Percentiles rank a stretch among this genome's conserved stretches.
Conservation (phyloP, 1,139 yeast genomes). For the Hansenula lynferdii region DNA sequence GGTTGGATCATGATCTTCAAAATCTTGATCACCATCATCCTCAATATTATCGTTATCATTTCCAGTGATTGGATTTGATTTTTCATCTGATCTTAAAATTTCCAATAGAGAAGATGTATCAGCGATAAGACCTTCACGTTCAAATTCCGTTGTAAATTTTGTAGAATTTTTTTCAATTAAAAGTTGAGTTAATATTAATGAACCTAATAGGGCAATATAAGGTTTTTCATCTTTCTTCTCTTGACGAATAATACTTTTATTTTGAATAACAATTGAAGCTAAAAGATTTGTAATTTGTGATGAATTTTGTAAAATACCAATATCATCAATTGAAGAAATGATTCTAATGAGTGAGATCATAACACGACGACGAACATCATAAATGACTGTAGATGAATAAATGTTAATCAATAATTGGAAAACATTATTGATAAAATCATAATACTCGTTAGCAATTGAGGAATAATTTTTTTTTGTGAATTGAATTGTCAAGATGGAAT, state of each 20-base stretch:
- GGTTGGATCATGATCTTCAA: no score
- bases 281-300: slow-evolving; percentile 42
- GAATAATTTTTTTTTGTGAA: slow-evolving; percentile 18
- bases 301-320: slow-evolving; percentile 16
- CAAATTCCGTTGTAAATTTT: slow-evolving; percentile 44
- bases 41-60: no score
- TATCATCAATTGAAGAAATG: slow-evolving; percentile 20
- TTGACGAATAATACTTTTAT: slow-evolving; percentile 29
- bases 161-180: slow-evolving; percentile 43
- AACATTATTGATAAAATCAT: slow-evolving; percentile 42
- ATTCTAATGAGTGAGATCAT: slow-evolving; percentile 55
- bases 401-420: slow-evolving; percentile 63
- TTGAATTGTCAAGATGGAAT: slow-evolving; percentile 22
- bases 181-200: slow-evolving; percentile 44
- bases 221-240: slow-evolving; percentile 24
- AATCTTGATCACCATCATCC: no score
- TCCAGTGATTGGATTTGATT: slow-evolving; percentile 15
- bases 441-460: slow-evolving; percentile 27
- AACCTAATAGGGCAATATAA: slow-evolving; percentile 43
- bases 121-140: slow-evolving; percentile 66
- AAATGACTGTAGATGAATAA: slow-evolving; percentile 74
- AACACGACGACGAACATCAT: slow-evolving; percentile 55
- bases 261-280: slow-evolving; percentile 70
- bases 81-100: slow-evolving; percentile 19
- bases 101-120: slow-evolving; percentile 37